A percentile compares a stretch with the other conserved stretches of the same genome.
These are phyloP conservation scores for Dipteronia sinensis DNA, from an alignment of 345 rosid genomes.

Conservation along the genomic window DNA sequence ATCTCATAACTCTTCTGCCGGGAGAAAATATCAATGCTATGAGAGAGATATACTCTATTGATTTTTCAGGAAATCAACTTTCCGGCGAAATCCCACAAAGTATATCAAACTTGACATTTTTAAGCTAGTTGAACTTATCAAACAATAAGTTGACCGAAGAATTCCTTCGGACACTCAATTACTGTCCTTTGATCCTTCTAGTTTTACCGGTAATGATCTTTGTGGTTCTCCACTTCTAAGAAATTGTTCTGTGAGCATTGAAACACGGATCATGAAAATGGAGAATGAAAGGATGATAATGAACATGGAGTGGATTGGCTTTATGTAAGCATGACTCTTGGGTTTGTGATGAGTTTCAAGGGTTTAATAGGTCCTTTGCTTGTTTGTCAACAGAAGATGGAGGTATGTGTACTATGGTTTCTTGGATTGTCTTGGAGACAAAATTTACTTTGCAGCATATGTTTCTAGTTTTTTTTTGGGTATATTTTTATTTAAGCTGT, in stretches of 20 bases:
- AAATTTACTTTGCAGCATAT: background rate
- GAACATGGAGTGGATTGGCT: background rate
- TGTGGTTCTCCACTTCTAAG: background rate
- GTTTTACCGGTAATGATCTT: background rate
- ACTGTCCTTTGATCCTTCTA: background rate
- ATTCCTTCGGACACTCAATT: background rate
- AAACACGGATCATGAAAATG: background rate
- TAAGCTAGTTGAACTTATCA: background rate
- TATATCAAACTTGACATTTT: background rate
- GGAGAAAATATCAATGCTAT: conserved; percentile 26
- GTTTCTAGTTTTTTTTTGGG: background rate
- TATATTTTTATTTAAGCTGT: no score
- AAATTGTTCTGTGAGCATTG: no score
- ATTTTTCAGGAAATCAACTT: conserved; percentile 27
- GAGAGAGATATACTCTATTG: conserved; percentile 17
- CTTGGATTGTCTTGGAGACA: background rate
- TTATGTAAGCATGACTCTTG: background rate
- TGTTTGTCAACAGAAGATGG: background rate
- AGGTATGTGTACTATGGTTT: background rate
- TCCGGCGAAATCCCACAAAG: conserved; percentile 24
- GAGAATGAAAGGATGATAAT: no score
- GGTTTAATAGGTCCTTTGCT: background rate
- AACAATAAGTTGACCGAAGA: background rate
- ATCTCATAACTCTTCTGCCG: conserved; percentile 11
- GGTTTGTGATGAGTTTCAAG: background rate